Evolutionary conservation across 768 basidiomycete genomes (phyloP), one percentile per base, ranked within the genome.

Genomic region (Boletus patriciae): DNA sequence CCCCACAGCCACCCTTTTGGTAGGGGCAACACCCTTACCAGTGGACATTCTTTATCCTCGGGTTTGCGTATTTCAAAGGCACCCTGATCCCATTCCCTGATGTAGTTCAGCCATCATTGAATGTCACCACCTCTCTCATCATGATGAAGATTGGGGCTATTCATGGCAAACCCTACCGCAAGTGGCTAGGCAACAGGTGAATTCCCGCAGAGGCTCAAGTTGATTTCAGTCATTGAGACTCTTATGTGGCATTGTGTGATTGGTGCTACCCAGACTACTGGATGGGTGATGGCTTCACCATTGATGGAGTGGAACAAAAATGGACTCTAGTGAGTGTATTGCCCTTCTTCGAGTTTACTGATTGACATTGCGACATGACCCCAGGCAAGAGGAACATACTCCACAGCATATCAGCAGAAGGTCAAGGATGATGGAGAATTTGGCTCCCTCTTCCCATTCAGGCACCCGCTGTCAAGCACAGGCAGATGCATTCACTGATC

Each of bases 381-480:
- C 6, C 27, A 71, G 67, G 42, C 29, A 36, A 54, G 29, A 15
- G 68, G 68, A 12, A 69, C 68, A 8, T 70, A 59, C 25, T 53
- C 59, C 11, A 33, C 57, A 15, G 69, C 55, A 2, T 70, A 70
- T 46, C 61, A 64, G 8, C 65, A 66, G 33, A 45, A 46, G 48
- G 23, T 70, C n/a, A 43, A 53, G 29, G 62, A 66, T n/a, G 50
- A 50, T 2, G 64, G 69, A 4, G 62, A 61, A 29, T 52, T 46
- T 27, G 65, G 64, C 6, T 15, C 29, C 3, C 59, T 71, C 10
- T 38, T 53, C n/a, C 68, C 68, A 11, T 70, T 64, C 57, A 63
- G 68, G 42, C 63, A 62, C 33, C 50, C 48, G 72, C 78, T 5
- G 54, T 78, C 40, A 63, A 59, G 29, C 80, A 81, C 53, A 80